Evolutionary conservation across 2,329 filamentous ascomycete species (phyloP), one percentile per base, ranked within the genome.

Genomic region (Calycina marina): DNA sequence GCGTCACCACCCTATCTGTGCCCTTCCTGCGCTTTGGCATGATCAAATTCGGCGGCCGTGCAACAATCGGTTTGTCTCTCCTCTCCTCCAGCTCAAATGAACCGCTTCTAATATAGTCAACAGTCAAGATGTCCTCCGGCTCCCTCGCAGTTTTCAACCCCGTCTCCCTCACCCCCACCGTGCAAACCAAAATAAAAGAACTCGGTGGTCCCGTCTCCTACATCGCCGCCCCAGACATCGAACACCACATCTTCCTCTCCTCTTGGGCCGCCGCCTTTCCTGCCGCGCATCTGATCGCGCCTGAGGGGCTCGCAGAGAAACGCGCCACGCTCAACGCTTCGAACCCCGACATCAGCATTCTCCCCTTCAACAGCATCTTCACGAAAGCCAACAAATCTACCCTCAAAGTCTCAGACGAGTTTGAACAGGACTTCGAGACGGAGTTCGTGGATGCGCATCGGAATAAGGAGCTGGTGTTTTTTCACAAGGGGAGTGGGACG

Each of bases 191-290:
- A 53, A 61, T 81, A 31, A 59, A 65, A 34, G 63, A 72, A n/a
- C 60, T 83, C 35, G 75, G 75, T 40, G 75, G 76, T 30, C 66
- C 72, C 25, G 72, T 94, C 31, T 70, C 68, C 44, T 96, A 96
- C 64, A 76, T 98, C 43, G 65, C 88, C 15, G 88, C 90, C 1
- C 72, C 79, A 1, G 90, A 98, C 55, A 67, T 82, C 32, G 85
- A 98, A 61, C 90, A 98, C 57, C 90, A 98, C 66, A 83, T 98
- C 53, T 92, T 90, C 62, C 55, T 98, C 33, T 77, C 80, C 0
- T 66, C 82, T 30, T 98, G 90, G 88, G 73, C 80, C 48, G 61
- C 69, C 30, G 80, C 72, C 15, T 96, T 72, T 53, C 86, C 88
- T 0, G 55, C 67, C 25, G 86, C 88, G 18, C 75, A 77, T 47